Conservation (phyloP, 495 filamentous ascomycete species). For the Hapsidospora chrysogenum region DNA sequence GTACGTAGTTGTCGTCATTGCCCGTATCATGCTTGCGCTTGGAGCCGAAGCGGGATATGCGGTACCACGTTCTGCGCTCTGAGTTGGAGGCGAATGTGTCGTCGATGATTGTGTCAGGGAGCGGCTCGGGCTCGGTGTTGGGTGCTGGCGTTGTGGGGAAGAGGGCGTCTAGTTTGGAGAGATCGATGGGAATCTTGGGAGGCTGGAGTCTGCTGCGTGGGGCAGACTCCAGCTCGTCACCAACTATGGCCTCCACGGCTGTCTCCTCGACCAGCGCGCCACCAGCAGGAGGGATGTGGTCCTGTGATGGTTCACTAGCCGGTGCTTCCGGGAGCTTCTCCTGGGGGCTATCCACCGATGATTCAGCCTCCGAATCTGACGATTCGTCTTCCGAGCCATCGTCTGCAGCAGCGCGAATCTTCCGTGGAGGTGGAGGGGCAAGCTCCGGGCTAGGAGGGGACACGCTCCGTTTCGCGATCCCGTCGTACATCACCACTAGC, state of each 20-base stretch:
- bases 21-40: constrained; percentile 35
- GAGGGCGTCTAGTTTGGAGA: constrained; percentile 24
- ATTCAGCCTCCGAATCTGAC: too few species aligned
- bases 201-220: too few species aligned
- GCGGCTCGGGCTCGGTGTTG: not conserved
- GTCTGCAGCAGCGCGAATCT: too few species aligned
- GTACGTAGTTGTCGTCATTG: constrained; percentile 39
- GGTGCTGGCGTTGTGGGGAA: constrained; percentile 12
- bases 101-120: constrained; percentile 20
- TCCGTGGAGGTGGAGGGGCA: too few species aligned
- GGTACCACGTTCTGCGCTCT: constrained; percentile 47
- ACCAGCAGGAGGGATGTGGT: constrained; percentile 12
- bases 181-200: constrained; percentile 18
- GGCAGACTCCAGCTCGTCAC: too few species aligned
- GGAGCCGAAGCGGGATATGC: constrained; percentile 38
- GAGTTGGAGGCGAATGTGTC: constrained; percentile 33
- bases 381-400: too few species aligned
- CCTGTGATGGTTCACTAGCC: constrained; percentile 1
- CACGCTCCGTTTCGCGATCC: constrained; percentile 22
- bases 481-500: constrained; percentile 30
- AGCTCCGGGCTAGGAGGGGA: too few species aligned
- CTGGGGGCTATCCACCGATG: too few species aligned
- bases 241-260: too few species aligned
- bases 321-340: constrained; percentile 9
- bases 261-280: not conserved